phyloP scores from a whole-genome alignment of 768 basidiomycete species.

The Coprinellus aureogranulatus region DNA sequence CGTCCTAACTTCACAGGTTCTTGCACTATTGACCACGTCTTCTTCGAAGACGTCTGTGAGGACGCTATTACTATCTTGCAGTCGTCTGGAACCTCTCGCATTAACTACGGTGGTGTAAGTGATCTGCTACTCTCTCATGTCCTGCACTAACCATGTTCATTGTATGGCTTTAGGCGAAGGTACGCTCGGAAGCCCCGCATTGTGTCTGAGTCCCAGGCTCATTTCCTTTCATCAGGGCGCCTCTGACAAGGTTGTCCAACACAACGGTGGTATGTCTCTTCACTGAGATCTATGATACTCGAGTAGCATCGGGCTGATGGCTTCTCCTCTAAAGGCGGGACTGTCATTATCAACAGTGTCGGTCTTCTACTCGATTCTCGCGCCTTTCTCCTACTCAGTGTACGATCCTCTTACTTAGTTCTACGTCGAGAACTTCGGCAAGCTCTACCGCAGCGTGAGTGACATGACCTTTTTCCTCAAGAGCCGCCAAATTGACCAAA shows the following conservation, averaged over 20 bases:
- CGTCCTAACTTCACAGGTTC: constrained; percentile 17
- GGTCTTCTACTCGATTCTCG: constrained; percentile 4
- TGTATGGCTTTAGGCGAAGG: neutral
- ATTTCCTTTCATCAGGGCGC: constrained; percentile 32
- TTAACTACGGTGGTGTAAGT: constrained; percentile 38
- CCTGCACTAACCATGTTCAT: neutral
- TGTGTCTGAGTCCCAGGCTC: too few species aligned
- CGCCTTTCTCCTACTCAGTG: neutral
- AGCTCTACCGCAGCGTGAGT: constrained; percentile 30
- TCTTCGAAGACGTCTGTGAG: constrained; percentile 37
- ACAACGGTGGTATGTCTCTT: constrained; percentile 34
- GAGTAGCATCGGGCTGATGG: neutral
- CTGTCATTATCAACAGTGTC: constrained; percentile 38
- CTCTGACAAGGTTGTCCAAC: constrained; percentile 36
- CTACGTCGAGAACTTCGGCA: constrained; percentile 40
- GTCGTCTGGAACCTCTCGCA: constrained; percentile 32
- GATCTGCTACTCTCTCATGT: too few species aligned
- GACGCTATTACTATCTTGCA: constrained; percentile 43
- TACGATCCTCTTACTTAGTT: constrained; percentile 20
- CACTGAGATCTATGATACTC: neutral
- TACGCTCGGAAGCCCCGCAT: too few species aligned
- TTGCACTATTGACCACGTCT: constrained; percentile 30
- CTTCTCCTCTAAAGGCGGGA: neutral
- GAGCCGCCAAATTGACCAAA: too few species aligned
- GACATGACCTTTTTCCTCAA: too few species aligned